A percentile compares a stretch with the other conserved stretches of the same genome.
Conservation (phyloP, 345 rosid genomes). For the Xanthoceras sorbifolium region DNA sequence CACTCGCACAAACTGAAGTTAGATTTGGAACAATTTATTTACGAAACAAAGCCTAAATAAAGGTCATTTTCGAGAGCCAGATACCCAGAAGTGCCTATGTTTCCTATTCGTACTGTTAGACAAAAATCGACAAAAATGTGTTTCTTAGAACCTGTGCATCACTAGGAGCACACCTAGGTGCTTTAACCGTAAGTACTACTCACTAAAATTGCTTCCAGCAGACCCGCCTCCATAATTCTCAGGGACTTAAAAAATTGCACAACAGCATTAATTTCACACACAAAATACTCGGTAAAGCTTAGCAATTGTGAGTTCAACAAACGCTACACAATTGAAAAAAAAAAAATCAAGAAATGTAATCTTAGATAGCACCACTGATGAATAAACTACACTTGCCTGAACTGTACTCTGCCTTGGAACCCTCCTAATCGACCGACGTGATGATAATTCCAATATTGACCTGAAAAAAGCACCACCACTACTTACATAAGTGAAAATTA, state of each 20-base stretch:
- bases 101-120: too few relatives aligned
- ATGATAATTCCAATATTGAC: conserved; percentile 67
- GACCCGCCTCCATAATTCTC: not conserved
- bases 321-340: not conserved
- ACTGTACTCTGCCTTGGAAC: conserved; percentile 44
- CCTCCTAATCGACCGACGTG: conserved; percentile 49
- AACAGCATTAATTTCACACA: not conserved
- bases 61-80: not conserved
- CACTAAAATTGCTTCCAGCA: not conserved
- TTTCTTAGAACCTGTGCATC: not conserved
- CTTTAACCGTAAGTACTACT: not conserved
- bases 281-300: not conserved
- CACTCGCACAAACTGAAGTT: not conserved
- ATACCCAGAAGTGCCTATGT: too few relatives aligned
- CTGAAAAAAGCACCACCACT: conserved; percentile 34
- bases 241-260: not conserved
- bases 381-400: conserved; percentile 43
- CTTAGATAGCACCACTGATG: not conserved
- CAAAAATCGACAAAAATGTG: not conserved
- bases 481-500: not conserved
- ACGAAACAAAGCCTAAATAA: not conserved
- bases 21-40: not conserved
- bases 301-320: not conserved
- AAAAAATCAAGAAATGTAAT: not conserved
- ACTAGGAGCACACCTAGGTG: not conserved